phyloP scores from a whole-genome alignment of 2,329 filamentous ascomycete genomes.

The Ceratocystis colombiana region DNA sequence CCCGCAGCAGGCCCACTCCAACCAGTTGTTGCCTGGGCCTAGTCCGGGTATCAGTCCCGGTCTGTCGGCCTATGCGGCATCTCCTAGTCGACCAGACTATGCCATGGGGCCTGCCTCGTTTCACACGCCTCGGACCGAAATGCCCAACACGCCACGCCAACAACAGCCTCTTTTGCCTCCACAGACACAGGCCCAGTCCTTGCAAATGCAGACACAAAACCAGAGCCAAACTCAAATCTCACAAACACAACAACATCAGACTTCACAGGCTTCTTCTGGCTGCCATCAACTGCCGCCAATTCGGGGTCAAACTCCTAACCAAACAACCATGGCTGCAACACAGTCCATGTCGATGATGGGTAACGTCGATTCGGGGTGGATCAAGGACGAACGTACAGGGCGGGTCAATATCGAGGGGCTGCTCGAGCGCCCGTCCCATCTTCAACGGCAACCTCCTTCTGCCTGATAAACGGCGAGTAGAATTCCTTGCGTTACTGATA shows the following conservation, averaged over 20 bases:
- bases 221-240: slow-evolving; percentile 18
- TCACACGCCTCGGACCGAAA: slow-evolving; percentile 46
- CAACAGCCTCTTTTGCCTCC: slow-evolving; percentile 27
- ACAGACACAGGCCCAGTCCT: slow-evolving; percentile 22
- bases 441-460: slow-evolving; percentile 28
- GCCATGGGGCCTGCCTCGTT: slow-evolving; percentile 39
- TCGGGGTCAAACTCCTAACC: slow-evolving; percentile 31
- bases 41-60: slow-evolving; percentile 38
- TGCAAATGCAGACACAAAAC: slow-evolving; percentile 24
- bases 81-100: slow-evolving; percentile 40
- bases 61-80: slow-evolving; percentile 39
- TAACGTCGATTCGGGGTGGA: slow-evolving; percentile 29
- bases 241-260: slow-evolving; percentile 20
- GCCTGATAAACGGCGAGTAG: slow-evolving; percentile 4
- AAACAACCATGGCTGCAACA: slow-evolving; percentile 5
- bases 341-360: slow-evolving; percentile 21
- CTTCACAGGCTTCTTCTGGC: slow-evolving; percentile 25
- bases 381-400: slow-evolving; percentile 41
- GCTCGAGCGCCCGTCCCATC: slow-evolving; percentile 45
- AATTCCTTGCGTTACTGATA: neutral
- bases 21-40: slow-evolving; percentile 33
- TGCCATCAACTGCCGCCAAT: slow-evolving; percentile 41
- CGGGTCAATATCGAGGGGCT: slow-evolving; percentile 53
- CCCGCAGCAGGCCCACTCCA: slow-evolving; percentile 27
- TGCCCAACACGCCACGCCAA: slow-evolving; percentile 29